These are phyloP conservation scores for Coemansia pectinata DNA, from an alignment of 192 early-diverging fungal genomes.

Conservation along the genomic window DNA sequence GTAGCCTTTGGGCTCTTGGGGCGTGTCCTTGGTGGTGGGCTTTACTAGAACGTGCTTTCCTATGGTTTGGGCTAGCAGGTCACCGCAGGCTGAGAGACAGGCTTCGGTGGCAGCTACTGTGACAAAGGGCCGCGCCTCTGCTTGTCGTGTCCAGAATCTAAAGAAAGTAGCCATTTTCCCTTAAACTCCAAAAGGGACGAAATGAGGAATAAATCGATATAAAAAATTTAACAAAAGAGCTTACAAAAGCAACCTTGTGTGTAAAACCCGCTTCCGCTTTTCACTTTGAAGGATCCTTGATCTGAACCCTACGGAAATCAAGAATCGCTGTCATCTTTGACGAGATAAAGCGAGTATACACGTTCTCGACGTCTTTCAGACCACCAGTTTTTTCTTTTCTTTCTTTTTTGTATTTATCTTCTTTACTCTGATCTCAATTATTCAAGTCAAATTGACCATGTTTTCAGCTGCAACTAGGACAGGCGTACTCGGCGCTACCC, in stretches of 20 bases:
- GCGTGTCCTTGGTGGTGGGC: constrained; percentile 1
- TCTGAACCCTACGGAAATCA: neutral
- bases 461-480: constrained; percentile 36
- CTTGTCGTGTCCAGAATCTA: constrained; percentile 56
- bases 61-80: constrained; percentile 52
- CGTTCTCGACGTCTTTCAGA: neutral
- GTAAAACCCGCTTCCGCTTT: neutral
- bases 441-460: constrained; percentile 13
- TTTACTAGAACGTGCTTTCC: constrained; percentile 24
- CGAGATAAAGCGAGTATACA: neutral
- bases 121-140: constrained; percentile 50
- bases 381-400: neutral
- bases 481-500: constrained; percentile 23
- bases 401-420: neutral
- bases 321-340: neutral
- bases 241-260: neutral
- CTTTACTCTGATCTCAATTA: neutral
- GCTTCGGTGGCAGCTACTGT: constrained; percentile 55
- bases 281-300: neutral
- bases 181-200: neutral
- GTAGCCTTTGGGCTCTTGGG: constrained; percentile 16
- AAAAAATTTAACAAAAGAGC: constrained; percentile 6
- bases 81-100: constrained; percentile 52
- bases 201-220: neutral
- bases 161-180: constrained; percentile 49